Evolutionary conservation across 2,329 filamentous ascomycete species (phyloP), one percentile per base, ranked within the genome.

Genomic region (Epichloe uncinata): DNA sequence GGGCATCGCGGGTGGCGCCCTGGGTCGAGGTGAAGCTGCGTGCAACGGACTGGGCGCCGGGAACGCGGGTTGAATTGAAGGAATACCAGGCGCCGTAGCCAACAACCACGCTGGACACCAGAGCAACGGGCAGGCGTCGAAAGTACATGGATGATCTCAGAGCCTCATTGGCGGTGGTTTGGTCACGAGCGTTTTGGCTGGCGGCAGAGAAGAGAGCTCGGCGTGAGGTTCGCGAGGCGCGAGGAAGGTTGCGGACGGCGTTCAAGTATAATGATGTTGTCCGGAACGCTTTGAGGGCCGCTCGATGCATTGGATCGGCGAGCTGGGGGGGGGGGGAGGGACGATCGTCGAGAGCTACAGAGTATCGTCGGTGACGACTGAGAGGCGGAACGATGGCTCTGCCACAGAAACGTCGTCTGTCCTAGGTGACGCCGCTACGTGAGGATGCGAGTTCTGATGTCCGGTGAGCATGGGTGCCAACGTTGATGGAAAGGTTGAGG

Each of bases 81-180:
- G 77, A 76, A 69, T 88, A 88, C 76, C 83, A 90, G 56, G 84
- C 83, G 55, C 84, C 83, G 68, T 83, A 87, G 57, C 83, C 85
- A 51, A 87, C 83, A 53, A 66, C 60, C 52, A 87, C 73, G 61
- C 80, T 79, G 54, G 85, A 83, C 51, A 84, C 74, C 52, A 88
- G 66, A 52, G 81, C 84, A 57, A 80, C 72, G 5, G 79, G 79
- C 56, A 85, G 73, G 57, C 81, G 77, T 55, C 85, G 82, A 61
- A 84, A 69, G 67, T 85, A 84, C 85, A 91, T 90, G 57, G 84
- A 85, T 57, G 82, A 82, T 56, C 72, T 76, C 50, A 85, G 70
- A 50, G 78, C 71, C 55, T 69, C 67, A 63, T 60, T 69, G 68
- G 61, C 75, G 72, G 56, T 69, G 61, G 57, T 67, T 64, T 52